Percentiles rank a stretch among this genome's conserved stretches.
Evolutionary conservation across 2,329 filamentous ascomycete species (phyloP).

Genomic region (Fusarium sp.): DNA sequence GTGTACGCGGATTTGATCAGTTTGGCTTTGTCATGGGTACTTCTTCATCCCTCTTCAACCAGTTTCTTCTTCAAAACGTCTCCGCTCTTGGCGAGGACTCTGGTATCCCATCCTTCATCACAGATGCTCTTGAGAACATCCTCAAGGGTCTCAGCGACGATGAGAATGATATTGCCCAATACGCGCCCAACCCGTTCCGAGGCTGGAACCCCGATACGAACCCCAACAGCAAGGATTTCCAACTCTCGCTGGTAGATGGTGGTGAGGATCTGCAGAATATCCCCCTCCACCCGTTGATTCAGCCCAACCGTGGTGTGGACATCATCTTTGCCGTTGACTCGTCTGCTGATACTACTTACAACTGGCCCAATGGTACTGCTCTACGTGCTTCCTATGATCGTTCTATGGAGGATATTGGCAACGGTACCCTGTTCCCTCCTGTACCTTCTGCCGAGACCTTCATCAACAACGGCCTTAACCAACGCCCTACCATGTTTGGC

Average conservation of each 20-base stretch:
- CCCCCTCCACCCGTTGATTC: constrained; percentile 73
- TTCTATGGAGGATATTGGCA: constrained; percentile 57
- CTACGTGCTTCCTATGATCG: constrained; percentile 67
- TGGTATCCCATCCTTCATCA: constrained; percentile 52
- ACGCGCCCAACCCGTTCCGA: constrained; percentile 68
- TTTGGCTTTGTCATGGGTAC: constrained; percentile 84
- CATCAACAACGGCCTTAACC: constrained; percentile 68
- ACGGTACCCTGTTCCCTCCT: constrained; percentile 66
- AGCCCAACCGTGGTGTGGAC: constrained; percentile 63
- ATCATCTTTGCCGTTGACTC: constrained; percentile 74
- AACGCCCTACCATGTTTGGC: constrained; percentile 70
- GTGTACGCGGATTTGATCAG: constrained; percentile 77
- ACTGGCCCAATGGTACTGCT: constrained; percentile 71
- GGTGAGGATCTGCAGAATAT: constrained; percentile 84
- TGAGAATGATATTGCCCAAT: constrained; percentile 80
- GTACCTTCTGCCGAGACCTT: constrained; percentile 68
- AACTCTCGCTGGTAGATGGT: constrained; percentile 81
- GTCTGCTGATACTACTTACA: constrained; percentile 67
- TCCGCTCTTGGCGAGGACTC: constrained; percentile 53
- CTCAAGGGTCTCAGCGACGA: constrained; percentile 65
- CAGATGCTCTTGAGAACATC: constrained; percentile 60
- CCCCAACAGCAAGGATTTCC: constrained; percentile 55
- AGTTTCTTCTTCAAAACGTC: constrained; percentile 65
- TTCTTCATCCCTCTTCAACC: constrained; percentile 82
- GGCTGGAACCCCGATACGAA: constrained; percentile 59